Evolutionary conservation across 805 yeast genomes (phyloP).

Genomic region (Pichia thaimueangensis): DNA sequence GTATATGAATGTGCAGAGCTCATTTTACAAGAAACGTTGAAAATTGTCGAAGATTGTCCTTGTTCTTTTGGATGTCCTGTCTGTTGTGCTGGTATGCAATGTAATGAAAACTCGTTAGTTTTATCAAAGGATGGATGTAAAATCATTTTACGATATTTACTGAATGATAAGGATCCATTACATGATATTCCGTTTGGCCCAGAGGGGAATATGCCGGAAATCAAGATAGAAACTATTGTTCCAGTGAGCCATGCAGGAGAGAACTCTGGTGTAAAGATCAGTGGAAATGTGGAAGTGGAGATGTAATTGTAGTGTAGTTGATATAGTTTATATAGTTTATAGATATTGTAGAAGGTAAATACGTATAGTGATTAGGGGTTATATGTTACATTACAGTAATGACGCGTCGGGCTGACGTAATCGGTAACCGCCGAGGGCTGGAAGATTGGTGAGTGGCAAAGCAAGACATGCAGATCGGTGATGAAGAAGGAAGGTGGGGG

Average conservation of each 20-base stretch:
- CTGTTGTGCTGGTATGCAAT: slow-evolving; percentile 78
- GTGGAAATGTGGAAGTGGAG: slow-evolving; percentile 57
- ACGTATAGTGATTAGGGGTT: too few species aligned
- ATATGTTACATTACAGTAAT: too few species aligned
- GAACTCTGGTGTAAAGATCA: slow-evolving; percentile 42
- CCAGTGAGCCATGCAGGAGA: slow-evolving; percentile 40
- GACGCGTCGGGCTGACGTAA: too few species aligned
- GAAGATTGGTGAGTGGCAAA: too few species aligned
- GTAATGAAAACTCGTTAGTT: slow-evolving; percentile 77
- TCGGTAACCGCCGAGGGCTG: too few species aligned
- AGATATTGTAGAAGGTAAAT: too few species aligned
- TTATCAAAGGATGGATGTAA: slow-evolving; percentile 82
- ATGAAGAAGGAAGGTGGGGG: too few species aligned
- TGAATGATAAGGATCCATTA: slow-evolving; percentile 47
- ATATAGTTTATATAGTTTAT: too few species aligned
- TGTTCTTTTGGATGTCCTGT: slow-evolving; percentile 68
- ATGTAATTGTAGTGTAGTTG: too few species aligned
- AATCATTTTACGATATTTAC: slow-evolving; percentile 55
- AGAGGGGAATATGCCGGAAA: slow-evolving; percentile 66
- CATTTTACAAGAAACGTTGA: slow-evolving; percentile 53
- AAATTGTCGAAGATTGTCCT: slow-evolving; percentile 58
- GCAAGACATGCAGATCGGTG: too few species aligned
- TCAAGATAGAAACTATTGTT: slow-evolving; percentile 60
- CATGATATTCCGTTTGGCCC: slow-evolving; percentile 61
- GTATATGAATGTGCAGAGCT: slow-evolving; percentile 74